Conservation (phyloP, 257 asterid genomes). For the Solanum chaucha region DNA sequence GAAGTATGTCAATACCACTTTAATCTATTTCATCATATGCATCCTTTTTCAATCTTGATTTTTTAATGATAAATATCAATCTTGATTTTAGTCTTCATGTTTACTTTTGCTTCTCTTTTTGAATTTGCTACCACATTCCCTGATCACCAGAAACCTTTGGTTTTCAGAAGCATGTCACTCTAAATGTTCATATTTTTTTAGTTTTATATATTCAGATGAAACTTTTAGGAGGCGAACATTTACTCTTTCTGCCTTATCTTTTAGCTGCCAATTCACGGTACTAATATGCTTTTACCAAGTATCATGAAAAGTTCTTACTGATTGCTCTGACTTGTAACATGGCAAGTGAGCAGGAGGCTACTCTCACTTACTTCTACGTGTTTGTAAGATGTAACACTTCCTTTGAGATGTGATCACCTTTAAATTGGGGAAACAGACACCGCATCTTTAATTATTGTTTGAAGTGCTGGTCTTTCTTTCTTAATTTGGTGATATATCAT, state of each 20-base stretch:
- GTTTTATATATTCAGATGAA: neutral
- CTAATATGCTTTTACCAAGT: neutral
- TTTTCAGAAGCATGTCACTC: neutral
- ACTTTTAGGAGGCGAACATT: neutral
- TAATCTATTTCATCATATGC: neutral
- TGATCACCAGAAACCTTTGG: neutral
- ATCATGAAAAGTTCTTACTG: neutral
- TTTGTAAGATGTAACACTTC: neutral
- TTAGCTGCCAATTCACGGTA: neutral
- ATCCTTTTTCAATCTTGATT: neutral
- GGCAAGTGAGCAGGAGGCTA: neutral
- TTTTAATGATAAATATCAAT: neutral
- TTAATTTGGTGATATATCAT: neutral
- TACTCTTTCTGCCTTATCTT: neutral
- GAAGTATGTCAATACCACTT: constrained; percentile 11
- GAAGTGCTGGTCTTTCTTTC: neutral
- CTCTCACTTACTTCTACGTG: neutral
- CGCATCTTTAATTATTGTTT: neutral
- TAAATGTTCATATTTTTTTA: neutral
- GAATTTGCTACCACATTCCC: neutral
- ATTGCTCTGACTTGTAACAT: neutral
- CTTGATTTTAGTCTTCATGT: neutral
- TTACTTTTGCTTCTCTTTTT: neutral
- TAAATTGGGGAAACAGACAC: neutral
- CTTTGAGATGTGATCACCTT: neutral